phyloP scores from a whole-genome alignment of 2,329 filamentous ascomycete genomes.

The Ceratocystis ficicola region DNA sequence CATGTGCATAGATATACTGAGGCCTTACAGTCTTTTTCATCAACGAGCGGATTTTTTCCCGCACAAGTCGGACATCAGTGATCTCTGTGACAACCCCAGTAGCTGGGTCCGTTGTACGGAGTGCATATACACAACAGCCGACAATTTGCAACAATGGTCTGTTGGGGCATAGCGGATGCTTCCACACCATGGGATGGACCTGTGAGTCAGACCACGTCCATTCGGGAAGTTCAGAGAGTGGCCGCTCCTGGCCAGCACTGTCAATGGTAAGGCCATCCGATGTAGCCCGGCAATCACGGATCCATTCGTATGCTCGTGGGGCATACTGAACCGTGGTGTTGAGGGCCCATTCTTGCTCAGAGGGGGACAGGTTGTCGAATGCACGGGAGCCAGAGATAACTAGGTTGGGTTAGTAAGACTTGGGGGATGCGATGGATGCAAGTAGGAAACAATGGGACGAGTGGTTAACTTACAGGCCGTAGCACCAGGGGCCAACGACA shows the following conservation, averaged over 20 bases:
- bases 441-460: too few species aligned
- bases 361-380: slow-evolving; percentile 19
- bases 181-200: slow-evolving; percentile 21
- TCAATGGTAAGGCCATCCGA: slow-evolving; percentile 19
- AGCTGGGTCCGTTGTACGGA: slow-evolving; percentile 17
- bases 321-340: slow-evolving; percentile 20
- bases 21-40: slow-evolving; percentile 25
- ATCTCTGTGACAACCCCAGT: slow-evolving; percentile 16
- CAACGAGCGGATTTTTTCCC: slow-evolving; percentile 16
- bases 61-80: slow-evolving; percentile 17
- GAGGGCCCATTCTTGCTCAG: slow-evolving; percentile 21
- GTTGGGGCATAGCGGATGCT: slow-evolving; percentile 15
- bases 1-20: slow-evolving; percentile 28
- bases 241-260: slow-evolving; percentile 14
- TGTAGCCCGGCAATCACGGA: slow-evolving; percentile 19
- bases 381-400: slow-evolving; percentile 20
- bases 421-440: not conserved
- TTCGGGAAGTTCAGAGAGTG: slow-evolving; percentile 13
- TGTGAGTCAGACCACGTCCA: slow-evolving; percentile 21
- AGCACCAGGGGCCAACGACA: slow-evolving; percentile 15
- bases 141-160: slow-evolving; percentile 19
- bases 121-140: slow-evolving; percentile 20
- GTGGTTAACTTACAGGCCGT: slow-evolving; percentile 14
- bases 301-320: slow-evolving; percentile 20
- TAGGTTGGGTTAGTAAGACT: not conserved